Evolutionary conservation across 2,329 filamentous ascomycete species (phyloP).

Genomic region (Xylogone sp.): DNA sequence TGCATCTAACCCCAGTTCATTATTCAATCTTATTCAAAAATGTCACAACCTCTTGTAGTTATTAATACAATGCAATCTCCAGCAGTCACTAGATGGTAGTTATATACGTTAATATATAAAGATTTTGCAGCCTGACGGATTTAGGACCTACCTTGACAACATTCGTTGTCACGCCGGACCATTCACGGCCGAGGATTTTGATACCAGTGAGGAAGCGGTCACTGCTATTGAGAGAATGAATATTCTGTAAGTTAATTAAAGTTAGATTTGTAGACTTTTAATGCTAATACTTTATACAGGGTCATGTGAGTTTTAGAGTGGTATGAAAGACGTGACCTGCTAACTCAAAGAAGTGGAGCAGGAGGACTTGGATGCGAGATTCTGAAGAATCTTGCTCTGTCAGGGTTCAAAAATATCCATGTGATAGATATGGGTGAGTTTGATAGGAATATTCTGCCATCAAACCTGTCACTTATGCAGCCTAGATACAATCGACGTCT

Average conservation of each 20-base stretch:
- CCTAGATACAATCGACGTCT: slow-evolving; percentile 93
- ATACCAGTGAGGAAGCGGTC: slow-evolving; percentile 46
- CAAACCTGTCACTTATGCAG: slow-evolving; percentile 6
- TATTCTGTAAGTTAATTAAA: slow-evolving; percentile 53
- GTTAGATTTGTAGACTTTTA: slow-evolving; percentile 28
- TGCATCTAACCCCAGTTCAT: not conserved
- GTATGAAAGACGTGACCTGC: slow-evolving; percentile 2
- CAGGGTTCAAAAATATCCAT: slow-evolving; percentile 94
- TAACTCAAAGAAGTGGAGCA: slow-evolving; percentile 62
- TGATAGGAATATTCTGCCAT: not conserved
- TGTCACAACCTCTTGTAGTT: slow-evolving; percentile 24
- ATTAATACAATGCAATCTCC: slow-evolving; percentile 10
- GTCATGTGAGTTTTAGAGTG: slow-evolving; percentile 25
- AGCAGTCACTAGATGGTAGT: slow-evolving; percentile 18
- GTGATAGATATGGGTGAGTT: slow-evolving; percentile 95
- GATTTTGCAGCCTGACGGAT: not conserved
- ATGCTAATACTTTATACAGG: slow-evolving; percentile 8
- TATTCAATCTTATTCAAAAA: slow-evolving; percentile 2
- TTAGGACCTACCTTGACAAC: slow-evolving; percentile 81
- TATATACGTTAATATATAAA: not conserved
- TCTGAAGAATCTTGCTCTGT: slow-evolving; percentile 90
- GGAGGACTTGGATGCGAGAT: slow-evolving; percentile 96
- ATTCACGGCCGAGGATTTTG: slow-evolving; percentile 63
- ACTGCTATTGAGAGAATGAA: slow-evolving; percentile 65
- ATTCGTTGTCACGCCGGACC: slow-evolving; percentile 75